Evolutionary conservation across 768 basidiomycete genomes (phyloP).

Genomic region (Phanerochaete carnosa): DNA sequence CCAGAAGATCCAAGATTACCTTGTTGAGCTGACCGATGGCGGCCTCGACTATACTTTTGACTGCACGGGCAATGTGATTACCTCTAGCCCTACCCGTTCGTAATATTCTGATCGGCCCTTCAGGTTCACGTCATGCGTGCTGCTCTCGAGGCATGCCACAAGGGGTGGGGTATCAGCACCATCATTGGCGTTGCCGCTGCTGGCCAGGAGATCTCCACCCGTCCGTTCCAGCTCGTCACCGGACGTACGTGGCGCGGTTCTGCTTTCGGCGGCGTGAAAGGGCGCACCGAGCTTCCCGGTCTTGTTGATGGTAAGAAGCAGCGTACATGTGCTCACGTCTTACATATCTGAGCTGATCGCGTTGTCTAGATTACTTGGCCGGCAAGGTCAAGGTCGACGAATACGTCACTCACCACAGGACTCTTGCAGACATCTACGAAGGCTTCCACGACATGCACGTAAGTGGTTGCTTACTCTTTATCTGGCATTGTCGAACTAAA

Average conservation of each 20-base stretch:
- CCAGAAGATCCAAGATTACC: constrained; percentile 82
- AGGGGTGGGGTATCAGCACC: constrained; percentile 97
- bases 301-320: constrained; percentile 76
- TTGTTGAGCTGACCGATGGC: constrained; percentile 92
- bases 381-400: constrained; percentile 90
- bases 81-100: constrained; percentile 14
- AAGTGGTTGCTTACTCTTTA: constrained; percentile 31
- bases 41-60: constrained; percentile 98
- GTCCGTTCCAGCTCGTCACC: constrained; percentile 58
- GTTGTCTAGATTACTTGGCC: constrained; percentile 64
- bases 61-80: constrained; percentile 81
- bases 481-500: not conserved
- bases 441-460: constrained; percentile 98
- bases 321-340: not conserved
- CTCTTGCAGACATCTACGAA: constrained; percentile 71
- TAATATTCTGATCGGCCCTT: not conserved
- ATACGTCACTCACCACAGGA: constrained; percentile 88
- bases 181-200: constrained; percentile 97
- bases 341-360: not conserved
- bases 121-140: constrained; percentile 91
- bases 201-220: constrained; percentile 67
- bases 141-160: constrained; percentile 98
- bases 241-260: constrained; percentile 92
- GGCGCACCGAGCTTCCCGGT: constrained; percentile 91
- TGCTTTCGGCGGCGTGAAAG: constrained; percentile 98